Evolutionary conservation across 176 grass and related monocot species (phyloP).

Genomic region (Triticum monococcum): DNA sequence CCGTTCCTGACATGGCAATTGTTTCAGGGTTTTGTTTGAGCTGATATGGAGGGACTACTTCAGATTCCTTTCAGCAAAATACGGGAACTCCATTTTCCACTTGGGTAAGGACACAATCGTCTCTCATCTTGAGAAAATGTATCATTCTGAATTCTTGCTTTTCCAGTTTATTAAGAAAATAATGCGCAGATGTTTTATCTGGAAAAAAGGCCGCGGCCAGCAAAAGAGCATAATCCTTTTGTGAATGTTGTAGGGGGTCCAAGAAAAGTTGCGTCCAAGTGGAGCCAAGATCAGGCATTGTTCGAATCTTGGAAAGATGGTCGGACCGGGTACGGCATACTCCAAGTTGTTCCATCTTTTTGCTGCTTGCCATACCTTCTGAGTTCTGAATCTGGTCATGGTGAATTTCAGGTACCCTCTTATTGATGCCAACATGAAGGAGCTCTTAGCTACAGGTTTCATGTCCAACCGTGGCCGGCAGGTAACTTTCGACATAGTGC

Average conservation of each 20-base stretch:
- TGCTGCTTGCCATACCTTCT: not conserved
- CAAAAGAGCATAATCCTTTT: not conserved
- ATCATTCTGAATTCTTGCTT: not conserved
- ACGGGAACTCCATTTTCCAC: constrained; percentile 90
- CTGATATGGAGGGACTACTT: constrained; percentile 99
- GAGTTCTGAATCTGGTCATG: not conserved
- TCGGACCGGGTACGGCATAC: constrained; percentile 57
- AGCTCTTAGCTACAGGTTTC: constrained; percentile 76
- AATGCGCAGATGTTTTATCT: not conserved
- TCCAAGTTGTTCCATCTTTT: not conserved
- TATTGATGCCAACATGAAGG: constrained; percentile 96
- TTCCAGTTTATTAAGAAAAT: not conserved
- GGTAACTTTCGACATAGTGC: constrained; percentile 19
- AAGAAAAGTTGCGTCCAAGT: constrained; percentile 62
- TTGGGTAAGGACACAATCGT: constrained; percentile 44
- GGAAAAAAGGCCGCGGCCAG: not conserved
- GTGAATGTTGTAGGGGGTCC: constrained; percentile 61
- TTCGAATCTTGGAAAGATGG: constrained; percentile 89
- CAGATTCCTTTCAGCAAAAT: constrained; percentile 88
- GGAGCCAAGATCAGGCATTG: constrained; percentile 65
- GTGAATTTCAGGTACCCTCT: constrained; percentile 68
- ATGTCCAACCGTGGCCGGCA: constrained; percentile 90
- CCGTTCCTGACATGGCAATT: constrained; percentile 1
- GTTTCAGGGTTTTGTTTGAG: constrained; percentile 94
- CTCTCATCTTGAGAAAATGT: not conserved